phyloP scores from a whole-genome alignment of 129 eudicot species.

The Cynara cardunculus region DNA sequence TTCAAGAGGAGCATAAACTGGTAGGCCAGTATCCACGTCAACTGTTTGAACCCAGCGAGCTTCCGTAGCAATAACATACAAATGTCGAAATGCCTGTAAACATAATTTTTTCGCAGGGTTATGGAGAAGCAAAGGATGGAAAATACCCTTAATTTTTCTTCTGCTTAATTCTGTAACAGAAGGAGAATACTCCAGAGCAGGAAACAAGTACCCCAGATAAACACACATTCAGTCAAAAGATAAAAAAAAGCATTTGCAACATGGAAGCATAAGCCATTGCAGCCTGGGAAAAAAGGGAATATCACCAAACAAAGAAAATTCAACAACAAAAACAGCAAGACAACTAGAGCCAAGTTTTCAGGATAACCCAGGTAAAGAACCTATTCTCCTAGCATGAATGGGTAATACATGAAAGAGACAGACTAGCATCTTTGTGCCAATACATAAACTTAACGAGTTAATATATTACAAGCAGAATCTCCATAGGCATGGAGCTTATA shows the following conservation, averaged over 20 bases:
- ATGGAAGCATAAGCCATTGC: no score
- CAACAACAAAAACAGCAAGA: background rate
- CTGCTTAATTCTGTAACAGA: background rate
- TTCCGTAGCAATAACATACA: constrained; percentile 96
- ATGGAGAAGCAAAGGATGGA: background rate
- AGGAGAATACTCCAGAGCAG: background rate
- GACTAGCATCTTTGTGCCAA: no score
- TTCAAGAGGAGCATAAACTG: constrained; percentile 95
- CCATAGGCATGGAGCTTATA: no score
- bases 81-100: constrained; percentile 85
- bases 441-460: no score
- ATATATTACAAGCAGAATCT: no score
- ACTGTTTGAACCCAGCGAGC: constrained; percentile 98
- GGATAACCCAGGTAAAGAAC: background rate
- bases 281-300: background rate
- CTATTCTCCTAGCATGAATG: background rate
- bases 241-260: background rate
- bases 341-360: background rate
- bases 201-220: background rate
- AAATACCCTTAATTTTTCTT: background rate
- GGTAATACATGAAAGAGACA: background rate
- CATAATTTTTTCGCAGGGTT: background rate
- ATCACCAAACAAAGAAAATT: background rate
- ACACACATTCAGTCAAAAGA: background rate
- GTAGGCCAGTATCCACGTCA: constrained; percentile 91